Percentiles rank a stretch among this genome's conserved stretches.
Evolutionary conservation across 2,329 filamentous ascomycete genomes (phyloP).

Genomic region (Cercospora canescens): DNA sequence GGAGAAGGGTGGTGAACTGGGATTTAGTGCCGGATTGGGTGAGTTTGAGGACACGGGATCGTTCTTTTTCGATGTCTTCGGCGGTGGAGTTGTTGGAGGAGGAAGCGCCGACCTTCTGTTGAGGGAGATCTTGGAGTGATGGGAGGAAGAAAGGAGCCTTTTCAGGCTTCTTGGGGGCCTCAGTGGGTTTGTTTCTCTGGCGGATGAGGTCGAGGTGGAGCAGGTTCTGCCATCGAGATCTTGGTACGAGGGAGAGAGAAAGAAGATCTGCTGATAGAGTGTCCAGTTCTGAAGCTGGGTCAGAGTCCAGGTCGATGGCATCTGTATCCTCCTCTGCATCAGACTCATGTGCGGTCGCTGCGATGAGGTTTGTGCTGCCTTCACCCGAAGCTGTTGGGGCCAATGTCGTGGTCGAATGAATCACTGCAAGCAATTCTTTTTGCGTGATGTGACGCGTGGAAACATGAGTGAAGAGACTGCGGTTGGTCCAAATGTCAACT

Average conservation of each 20-base stretch:
- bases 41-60: slow-evolving; percentile 34
- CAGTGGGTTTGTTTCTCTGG: slow-evolving; percentile 89
- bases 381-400: slow-evolving; percentile 78
- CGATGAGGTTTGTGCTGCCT: slow-evolving; percentile 66
- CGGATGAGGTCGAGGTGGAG: slow-evolving; percentile 88
- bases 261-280: slow-evolving; percentile 74
- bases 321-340: slow-evolving; percentile 67
- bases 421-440: slow-evolving; percentile 65
- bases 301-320: slow-evolving; percentile 51
- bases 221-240: slow-evolving; percentile 90
- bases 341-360: slow-evolving; percentile 43
- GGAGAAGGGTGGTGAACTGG: slow-evolving; percentile 52
- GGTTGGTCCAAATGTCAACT: slow-evolving; percentile 95
- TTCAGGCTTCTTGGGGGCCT: slow-evolving; percentile 86
- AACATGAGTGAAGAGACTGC: slow-evolving; percentile 83
- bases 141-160: slow-evolving; percentile 96
- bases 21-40: slow-evolving; percentile 14
- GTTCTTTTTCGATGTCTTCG: slow-evolving; percentile 35
- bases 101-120: slow-evolving; percentile 7
- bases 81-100: slow-evolving; percentile 25
- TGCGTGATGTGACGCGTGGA: slow-evolving; percentile 83
- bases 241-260: slow-evolving; percentile 85
- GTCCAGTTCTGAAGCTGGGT: slow-evolving; percentile 47
- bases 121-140: slow-evolving; percentile 51
- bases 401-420: slow-evolving; percentile 29